Conservation (phyloP, 371 early-diverging fungal species). For the Rhizopus sp. region DNA sequence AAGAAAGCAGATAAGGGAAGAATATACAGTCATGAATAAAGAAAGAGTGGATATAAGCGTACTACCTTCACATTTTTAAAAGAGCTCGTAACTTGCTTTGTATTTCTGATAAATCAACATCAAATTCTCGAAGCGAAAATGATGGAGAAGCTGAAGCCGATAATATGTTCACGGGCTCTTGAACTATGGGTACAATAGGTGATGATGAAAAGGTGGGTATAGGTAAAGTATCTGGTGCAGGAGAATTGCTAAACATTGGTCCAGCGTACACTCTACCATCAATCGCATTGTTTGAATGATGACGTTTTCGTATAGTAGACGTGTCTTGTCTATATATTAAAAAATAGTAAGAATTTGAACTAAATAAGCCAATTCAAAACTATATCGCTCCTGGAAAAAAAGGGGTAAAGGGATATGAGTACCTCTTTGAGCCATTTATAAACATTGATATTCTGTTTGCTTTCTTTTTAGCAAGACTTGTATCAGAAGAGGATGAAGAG, state of each 20-base stretch:
- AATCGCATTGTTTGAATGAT: conserved; percentile 18
- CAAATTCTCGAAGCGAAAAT: conserved; percentile 15
- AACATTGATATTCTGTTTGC: neutral
- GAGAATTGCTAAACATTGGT: conserved; percentile 80
- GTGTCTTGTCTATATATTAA: neutral
- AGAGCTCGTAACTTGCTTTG: conserved; percentile 45
- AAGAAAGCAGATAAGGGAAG: neutral
- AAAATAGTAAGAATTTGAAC: neutral
- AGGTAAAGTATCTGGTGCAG: conserved; percentile 73
- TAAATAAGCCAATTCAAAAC: no score
- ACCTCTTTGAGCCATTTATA: neutral
- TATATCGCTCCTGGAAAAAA: neutral
- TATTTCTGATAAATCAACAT: conserved; percentile 42
- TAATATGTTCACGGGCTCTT: conserved; percentile 24
- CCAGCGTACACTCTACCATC: conserved; percentile 64
- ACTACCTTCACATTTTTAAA: conserved; percentile 37
- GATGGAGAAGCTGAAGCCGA: conserved; percentile 16
- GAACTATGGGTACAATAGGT: conserved; percentile 10
- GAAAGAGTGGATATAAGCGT: neutral
- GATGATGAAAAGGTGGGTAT: conserved; percentile 61
- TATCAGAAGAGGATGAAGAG: conserved; percentile 1
- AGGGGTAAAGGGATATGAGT: neutral
- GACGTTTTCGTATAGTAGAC: conserved; percentile 7
- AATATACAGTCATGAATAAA: neutral
- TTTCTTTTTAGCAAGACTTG: neutral